These are phyloP conservation scores for Ruellia speciosa DNA, from an alignment of 305 asterid genomes.

Conservation along the genomic window DNA sequence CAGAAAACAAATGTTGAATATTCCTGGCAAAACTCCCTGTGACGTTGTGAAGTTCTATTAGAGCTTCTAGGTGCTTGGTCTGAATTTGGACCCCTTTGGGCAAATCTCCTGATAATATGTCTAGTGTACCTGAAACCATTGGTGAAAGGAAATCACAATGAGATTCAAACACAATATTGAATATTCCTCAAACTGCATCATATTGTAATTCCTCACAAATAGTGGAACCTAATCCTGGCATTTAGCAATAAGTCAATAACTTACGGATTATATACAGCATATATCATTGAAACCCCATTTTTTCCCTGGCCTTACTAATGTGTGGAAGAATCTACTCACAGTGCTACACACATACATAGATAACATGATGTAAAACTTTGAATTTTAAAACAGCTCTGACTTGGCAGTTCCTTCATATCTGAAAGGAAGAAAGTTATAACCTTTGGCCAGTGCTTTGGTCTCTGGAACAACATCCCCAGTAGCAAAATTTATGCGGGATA, in stretches of 20 bases:
- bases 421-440: conserved; percentile 28
- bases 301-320: neutral
- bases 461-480: conserved; percentile 86
- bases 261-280: neutral
- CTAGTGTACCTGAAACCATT: conserved; percentile 72
- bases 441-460: conserved; percentile 86
- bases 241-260: neutral
- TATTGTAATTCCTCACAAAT: neutral
- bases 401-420: conserved; percentile 15
- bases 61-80: conserved; percentile 73
- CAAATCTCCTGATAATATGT: conserved; percentile 80
- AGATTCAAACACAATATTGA: neutral
- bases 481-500: conserved; percentile 80
- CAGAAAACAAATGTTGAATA: conserved; percentile 79
- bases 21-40: conserved; percentile 90
- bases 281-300: neutral
- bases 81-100: conserved; percentile 84
- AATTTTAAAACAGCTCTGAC: conserved; percentile 4
- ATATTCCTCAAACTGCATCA: neutral
- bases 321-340: conserved; percentile 10
- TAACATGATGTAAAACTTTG: neutral
- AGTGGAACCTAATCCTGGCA: neutral
- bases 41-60: conserved; percentile 79
- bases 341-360: conserved; percentile 6
- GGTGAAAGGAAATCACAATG: conserved; percentile 21